These are phyloP conservation scores for Mucor mucedo DNA, from an alignment of 371 early-diverging fungal species.

Conservation along the genomic window DNA sequence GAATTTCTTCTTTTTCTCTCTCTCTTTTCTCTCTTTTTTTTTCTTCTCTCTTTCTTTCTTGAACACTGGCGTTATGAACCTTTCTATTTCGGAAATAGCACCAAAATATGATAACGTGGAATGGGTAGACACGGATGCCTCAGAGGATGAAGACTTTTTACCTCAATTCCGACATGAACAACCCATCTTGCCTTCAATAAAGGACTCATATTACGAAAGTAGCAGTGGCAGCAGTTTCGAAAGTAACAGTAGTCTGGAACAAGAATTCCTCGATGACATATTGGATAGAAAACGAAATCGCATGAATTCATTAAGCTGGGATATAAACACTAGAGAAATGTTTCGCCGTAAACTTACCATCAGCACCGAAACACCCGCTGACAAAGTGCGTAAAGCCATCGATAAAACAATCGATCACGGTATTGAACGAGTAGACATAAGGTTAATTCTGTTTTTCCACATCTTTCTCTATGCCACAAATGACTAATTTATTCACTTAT, in stretches of 20 bases:
- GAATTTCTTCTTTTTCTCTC: background rate
- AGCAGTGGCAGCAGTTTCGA: background rate
- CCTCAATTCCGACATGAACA: slow-evolving; percentile 34
- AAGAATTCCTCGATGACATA: slow-evolving; percentile 4
- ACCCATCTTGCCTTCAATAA: slow-evolving; percentile 13
- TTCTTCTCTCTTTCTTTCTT: background rate
- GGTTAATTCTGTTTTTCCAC: slow-evolving; percentile 36
- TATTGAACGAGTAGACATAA: slow-evolving; percentile 55
- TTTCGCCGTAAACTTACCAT: slow-evolving; percentile 14
- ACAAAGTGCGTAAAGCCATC: slow-evolving; percentile 52
- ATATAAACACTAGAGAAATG: slow-evolving; percentile 22
- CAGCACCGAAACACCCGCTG: slow-evolving; percentile 20
- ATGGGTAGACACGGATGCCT: slow-evolving; percentile 50
- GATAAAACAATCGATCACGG: slow-evolving; percentile 61
- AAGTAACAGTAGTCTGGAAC: slow-evolving; percentile 2
- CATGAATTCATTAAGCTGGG: slow-evolving; percentile 32
- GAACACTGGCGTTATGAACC: background rate
- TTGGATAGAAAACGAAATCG: slow-evolving; percentile 15
- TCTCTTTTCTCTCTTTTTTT: background rate
- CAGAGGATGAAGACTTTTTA: slow-evolving; percentile 50
- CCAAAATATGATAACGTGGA: slow-evolving; percentile 19
- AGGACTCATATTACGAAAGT: slow-evolving; percentile 8
- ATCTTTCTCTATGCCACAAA: too few relatives aligned
- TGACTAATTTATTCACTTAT: too few relatives aligned
- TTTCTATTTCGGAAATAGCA: background rate